Conservation (phyloP, 2,329 filamentous ascomycete species). For the Amauroascus verrucosus region DNA sequence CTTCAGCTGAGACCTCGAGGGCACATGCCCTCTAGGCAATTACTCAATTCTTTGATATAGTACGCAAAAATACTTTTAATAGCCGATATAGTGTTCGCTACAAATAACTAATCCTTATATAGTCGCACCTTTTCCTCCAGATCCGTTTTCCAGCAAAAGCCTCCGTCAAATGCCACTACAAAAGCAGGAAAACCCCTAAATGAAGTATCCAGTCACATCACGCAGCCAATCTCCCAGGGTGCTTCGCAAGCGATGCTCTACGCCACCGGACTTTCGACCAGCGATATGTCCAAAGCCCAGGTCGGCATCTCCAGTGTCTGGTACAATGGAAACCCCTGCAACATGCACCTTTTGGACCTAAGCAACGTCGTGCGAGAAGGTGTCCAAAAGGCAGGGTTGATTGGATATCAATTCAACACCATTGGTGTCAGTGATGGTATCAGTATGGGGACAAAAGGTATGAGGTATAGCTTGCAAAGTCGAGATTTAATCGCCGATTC, state of each 20-base stretch:
- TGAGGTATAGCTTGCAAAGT: constrained; percentile 91
- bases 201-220: constrained; percentile 73
- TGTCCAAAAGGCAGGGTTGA: constrained; percentile 63
- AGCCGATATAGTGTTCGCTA: too few species aligned
- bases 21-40: constrained; percentile 10
- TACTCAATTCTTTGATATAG: constrained; percentile 9
- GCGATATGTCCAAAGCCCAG: constrained; percentile 91
- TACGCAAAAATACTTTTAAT: constrained; percentile 4
- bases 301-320: constrained; percentile 96
- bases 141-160: constrained; percentile 4
- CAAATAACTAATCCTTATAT: neutral
- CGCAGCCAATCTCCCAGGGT: constrained; percentile 94
- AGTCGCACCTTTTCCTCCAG: constrained; percentile 8
- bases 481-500: constrained; percentile 95
- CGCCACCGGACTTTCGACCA: constrained; percentile 76
- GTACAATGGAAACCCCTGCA: constrained; percentile 97
- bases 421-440: constrained; percentile 96
- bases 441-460: constrained; percentile 95
- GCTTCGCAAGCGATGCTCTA: constrained; percentile 99
- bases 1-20: constrained; percentile 13
- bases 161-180: constrained; percentile 13
- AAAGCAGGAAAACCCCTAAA: constrained; percentile 49
- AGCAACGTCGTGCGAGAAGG: constrained; percentile 66
- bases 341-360: constrained; percentile 94
- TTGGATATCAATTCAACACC: constrained; percentile 98